phyloP scores from a whole-genome alignment of 306 rosid genomes.

The Macrotyloma uniflorum region DNA sequence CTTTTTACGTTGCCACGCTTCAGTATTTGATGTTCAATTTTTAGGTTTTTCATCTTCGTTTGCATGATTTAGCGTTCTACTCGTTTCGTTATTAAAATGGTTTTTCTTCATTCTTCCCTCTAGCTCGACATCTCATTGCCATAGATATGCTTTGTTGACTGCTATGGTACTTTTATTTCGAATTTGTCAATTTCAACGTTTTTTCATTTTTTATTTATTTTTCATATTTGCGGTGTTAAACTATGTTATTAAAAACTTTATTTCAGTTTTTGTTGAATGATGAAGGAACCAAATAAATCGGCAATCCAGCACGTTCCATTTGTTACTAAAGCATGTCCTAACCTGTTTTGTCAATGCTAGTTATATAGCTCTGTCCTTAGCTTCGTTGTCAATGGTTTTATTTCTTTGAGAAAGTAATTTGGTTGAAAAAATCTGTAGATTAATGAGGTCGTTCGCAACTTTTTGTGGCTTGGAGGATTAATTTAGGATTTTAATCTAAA shows the following conservation, averaged over 20 bases:
- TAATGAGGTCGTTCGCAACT: background rate
- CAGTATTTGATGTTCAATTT: background rate
- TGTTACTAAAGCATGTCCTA: background rate
- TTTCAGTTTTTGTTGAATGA: background rate
- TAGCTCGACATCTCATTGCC: background rate
- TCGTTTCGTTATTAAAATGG: background rate
- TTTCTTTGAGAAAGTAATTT: background rate
- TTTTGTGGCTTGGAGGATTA: background rate
- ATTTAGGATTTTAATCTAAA: background rate
- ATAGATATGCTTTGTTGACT: background rate
- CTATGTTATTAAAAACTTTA: background rate
- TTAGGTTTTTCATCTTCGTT: background rate
- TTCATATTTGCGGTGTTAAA: background rate
- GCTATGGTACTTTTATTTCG: background rate
- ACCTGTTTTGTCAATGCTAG: background rate
- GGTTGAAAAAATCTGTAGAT: background rate
- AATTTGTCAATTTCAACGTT: background rate
- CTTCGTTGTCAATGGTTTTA: background rate
- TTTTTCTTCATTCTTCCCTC: background rate
- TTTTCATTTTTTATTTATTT: background rate
- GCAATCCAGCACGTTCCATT: background rate
- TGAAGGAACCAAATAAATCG: background rate
- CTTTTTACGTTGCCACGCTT: background rate
- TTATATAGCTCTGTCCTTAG: background rate
- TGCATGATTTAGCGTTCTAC: background rate